Percentiles rank a stretch among this genome's conserved stretches.
Conservation (phyloP, 2,329 filamentous ascomycete species). For the Neoarthrinium moseri region DNA sequence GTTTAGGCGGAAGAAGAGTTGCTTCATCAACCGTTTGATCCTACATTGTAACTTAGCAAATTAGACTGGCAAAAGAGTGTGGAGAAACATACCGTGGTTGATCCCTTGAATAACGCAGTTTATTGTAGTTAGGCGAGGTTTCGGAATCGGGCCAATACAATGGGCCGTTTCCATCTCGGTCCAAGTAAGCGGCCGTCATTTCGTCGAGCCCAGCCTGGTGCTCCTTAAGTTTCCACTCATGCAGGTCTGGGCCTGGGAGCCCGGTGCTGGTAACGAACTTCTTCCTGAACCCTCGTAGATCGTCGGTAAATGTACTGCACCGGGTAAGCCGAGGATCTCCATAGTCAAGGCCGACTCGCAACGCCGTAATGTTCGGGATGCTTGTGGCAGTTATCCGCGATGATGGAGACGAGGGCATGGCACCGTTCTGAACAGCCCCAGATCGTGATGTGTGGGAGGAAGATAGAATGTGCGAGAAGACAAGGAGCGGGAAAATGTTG, state of each 20-base stretch:
- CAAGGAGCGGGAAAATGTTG: too few species aligned
- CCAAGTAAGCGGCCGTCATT: background rate
- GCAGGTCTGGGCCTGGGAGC: background rate
- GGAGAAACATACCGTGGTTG: background rate
- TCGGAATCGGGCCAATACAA: background rate
- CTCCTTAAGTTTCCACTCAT: background rate
- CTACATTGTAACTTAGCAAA: background rate
- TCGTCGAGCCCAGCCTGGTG: background rate
- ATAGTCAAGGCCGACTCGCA: background rate
- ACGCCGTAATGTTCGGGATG: background rate
- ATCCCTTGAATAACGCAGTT: background rate
- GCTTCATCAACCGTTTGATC: background rate
- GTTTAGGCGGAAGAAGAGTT: background rate
- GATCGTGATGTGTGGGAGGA: too few species aligned
- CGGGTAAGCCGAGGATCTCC: background rate
- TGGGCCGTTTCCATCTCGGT: background rate
- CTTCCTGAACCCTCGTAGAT: background rate
- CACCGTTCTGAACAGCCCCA: too few species aligned
- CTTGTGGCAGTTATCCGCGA: background rate
- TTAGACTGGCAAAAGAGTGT: background rate
- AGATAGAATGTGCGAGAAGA: too few species aligned
- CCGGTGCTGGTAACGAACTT: background rate
- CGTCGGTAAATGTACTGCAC: background rate
- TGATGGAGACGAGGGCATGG: background rate
- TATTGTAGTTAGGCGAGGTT: background rate